Percentiles rank a stretch among this genome's conserved stretches.
Conservation (phyloP, 2,329 filamentous ascomycete species). For the Lasiodiplodia gonubiensis region DNA sequence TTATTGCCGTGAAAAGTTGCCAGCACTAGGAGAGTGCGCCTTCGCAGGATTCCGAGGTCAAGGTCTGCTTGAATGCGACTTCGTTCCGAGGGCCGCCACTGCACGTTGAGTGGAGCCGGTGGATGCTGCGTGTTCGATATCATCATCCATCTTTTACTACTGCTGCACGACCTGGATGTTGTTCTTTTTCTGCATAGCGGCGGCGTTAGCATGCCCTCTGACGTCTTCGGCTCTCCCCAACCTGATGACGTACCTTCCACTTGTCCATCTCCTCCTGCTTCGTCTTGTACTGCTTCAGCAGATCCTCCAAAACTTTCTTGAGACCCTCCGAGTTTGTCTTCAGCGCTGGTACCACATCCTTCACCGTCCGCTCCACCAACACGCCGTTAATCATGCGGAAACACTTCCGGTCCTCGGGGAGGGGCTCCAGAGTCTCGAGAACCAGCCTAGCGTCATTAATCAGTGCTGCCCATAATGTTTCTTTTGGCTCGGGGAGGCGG, state of each 20-base stretch:
- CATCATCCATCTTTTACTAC: slow-evolving; percentile 62
- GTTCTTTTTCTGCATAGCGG: slow-evolving; percentile 74
- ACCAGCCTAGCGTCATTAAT: slow-evolving; percentile 72
- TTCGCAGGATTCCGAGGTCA: neutral
- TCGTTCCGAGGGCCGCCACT: slow-evolving; percentile 10
- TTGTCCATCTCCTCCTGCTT: slow-evolving; percentile 96
- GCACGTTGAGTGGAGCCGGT: slow-evolving; percentile 6
- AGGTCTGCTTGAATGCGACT: slow-evolving; percentile 10
- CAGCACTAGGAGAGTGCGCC: slow-evolving; percentile 1
- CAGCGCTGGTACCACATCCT: slow-evolving; percentile 88
- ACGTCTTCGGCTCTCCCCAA: neutral
- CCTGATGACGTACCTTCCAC: slow-evolving; percentile 81
- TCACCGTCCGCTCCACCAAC: slow-evolving; percentile 88
- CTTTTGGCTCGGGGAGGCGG: neutral
- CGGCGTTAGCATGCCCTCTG: slow-evolving; percentile 26
- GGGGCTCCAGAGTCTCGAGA: slow-evolving; percentile 84
- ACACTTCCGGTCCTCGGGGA: slow-evolving; percentile 87
- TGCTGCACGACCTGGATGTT: slow-evolving; percentile 86
- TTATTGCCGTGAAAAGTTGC: slow-evolving; percentile 23
- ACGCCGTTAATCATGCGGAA: slow-evolving; percentile 99
- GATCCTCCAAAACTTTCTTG: slow-evolving; percentile 90
- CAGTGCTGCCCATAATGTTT: slow-evolving; percentile 1
- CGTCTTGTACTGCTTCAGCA: slow-evolving; percentile 94
- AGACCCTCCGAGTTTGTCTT: slow-evolving; percentile 93
- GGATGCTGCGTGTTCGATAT: slow-evolving; percentile 4